phyloP scores from a whole-genome alignment of 140 eudicot species.

The Bidens hawaiensis region DNA sequence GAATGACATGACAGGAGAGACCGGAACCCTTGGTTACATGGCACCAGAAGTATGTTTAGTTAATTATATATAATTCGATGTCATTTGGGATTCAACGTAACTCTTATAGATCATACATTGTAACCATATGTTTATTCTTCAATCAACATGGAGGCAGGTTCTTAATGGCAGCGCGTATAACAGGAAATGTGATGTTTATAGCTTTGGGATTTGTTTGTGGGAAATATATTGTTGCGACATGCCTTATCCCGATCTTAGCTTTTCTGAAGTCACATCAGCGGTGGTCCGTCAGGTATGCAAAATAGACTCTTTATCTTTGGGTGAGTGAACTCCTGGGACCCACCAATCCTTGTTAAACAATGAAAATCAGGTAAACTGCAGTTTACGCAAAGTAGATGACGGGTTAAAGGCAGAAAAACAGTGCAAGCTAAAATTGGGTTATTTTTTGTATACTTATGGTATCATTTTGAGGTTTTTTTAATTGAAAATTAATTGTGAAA shows the following conservation, averaged over 20 bases:
- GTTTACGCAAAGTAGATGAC: not conserved
- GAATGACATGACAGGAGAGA: conserved; percentile 95
- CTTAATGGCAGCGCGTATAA: conserved; percentile 82
- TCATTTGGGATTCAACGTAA: not conserved
- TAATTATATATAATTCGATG: not conserved
- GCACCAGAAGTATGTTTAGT: conserved; percentile 79
- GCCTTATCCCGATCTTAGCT: conserved; percentile 97
- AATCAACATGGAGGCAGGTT: conserved; percentile 43
- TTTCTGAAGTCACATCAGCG: conserved; percentile 94
- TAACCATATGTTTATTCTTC: not conserved
- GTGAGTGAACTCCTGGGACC: not conserved
- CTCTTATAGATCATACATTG: not conserved
- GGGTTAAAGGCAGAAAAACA: not conserved
- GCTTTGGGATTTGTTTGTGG: conserved; percentile 92
- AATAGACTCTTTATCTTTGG: not conserved
- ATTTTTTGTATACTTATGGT: not conserved
- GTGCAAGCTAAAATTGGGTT: not conserved
- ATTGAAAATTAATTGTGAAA: not conserved
- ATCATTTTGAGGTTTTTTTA: not conserved
- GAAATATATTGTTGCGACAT: conserved; percentile 96
- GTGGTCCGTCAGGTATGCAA: conserved; percentile 80
- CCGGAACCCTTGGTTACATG: conserved; percentile 97
- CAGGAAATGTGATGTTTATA: conserved; percentile 88
- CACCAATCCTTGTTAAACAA: not conserved
- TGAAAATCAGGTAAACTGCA: not conserved